Base-by-base conservation (phyloP, 2,329 filamentous ascomycete species). In the Colletotrichum karsti region DNA sequence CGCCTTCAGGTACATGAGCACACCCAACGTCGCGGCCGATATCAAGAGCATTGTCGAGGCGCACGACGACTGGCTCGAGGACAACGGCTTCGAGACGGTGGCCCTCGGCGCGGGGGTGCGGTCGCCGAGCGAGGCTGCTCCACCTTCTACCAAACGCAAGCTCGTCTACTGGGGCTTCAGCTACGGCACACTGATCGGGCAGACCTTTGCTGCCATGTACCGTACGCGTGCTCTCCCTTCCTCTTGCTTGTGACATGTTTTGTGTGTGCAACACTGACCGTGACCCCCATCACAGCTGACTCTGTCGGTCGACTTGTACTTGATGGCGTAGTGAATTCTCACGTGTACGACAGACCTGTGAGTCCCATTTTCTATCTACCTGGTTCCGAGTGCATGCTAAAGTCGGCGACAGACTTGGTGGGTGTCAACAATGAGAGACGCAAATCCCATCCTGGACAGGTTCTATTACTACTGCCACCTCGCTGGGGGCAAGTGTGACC, bases 391-490 rank as follows among this genome's bases (percentile, higher is more conserved):
- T 33, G 26, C 7, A 50, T 53, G 10, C 39, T 68, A n/a, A 66
- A 22, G 28, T n/a, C n/a, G n/a, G 2, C 15, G 44, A 18, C 6
- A 51, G 44, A 51, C 44, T 9, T 39, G 50, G 46, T 83, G 79
- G 80, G 76, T 71, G 5, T 78, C 78, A 12, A 80, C 79, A 39
- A 72, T 84, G 8, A 70, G 76, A 44, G 82, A 88, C 67, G 78
- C 82, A 35, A 85, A 88, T 62, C 75, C 81, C 55, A 78, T 82
- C 15, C 79, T 84, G 63, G 76, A 77, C 3, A 77, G 72, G 39
- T 87, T 88, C 72, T 86, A 83, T 69, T 73, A 77, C 50, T 80
- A 79, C 44, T 89, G 87, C 72, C 81, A 79, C 60, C 77, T 80
- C 20, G 84, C 81, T 10, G 80, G 80, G 2, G 56, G 73, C 6